These are phyloP conservation scores for Yarrowia sp. DNA, from an alignment of 805 yeast genomes.

Conservation along the genomic window DNA sequence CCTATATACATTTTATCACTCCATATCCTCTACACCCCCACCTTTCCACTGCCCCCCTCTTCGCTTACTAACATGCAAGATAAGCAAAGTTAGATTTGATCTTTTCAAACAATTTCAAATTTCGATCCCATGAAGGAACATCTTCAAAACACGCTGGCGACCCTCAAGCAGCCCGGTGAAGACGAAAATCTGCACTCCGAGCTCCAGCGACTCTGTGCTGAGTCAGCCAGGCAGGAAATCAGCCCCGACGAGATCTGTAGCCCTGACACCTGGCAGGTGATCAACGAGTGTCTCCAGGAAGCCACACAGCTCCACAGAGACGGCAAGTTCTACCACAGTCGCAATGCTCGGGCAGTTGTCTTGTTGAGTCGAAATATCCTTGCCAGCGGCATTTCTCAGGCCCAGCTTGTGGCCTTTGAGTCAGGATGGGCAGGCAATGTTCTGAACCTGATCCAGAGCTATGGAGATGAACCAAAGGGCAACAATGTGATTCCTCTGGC, in stretches of 20 bases:
- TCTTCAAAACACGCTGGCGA: not conserved
- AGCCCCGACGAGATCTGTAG: constrained; percentile 1
- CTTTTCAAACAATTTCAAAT: not conserved
- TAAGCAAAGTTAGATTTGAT: constrained; percentile 7
- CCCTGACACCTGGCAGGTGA: constrained; percentile 11
- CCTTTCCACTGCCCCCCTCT: too few relatives aligned
- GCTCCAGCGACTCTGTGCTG: constrained; percentile 9
- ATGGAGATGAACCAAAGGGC: not conserved
- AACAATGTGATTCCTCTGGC: constrained; percentile 22
- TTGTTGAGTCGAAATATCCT: constrained; percentile 25
- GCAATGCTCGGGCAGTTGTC: constrained; percentile 26
- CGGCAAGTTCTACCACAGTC: constrained; percentile 27
- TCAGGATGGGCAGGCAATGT: constrained; percentile 7
- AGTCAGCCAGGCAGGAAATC: constrained; percentile 19
- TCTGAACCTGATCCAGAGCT: constrained; percentile 10
- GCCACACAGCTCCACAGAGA: not conserved
- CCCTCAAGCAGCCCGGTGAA: constrained; percentile 2
- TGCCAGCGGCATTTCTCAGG: constrained; percentile 13
- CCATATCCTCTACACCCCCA: too few relatives aligned
- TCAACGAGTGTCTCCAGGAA: constrained; percentile 10
- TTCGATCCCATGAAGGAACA: constrained; percentile 9
- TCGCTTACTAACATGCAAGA: not conserved
- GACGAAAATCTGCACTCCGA: constrained; percentile 21
- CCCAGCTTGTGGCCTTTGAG: constrained; percentile 23
- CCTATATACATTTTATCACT: too few relatives aligned